Conservation (phyloP, 2,329 filamentous ascomycete genomes). For the Zarea fungicola region DNA sequence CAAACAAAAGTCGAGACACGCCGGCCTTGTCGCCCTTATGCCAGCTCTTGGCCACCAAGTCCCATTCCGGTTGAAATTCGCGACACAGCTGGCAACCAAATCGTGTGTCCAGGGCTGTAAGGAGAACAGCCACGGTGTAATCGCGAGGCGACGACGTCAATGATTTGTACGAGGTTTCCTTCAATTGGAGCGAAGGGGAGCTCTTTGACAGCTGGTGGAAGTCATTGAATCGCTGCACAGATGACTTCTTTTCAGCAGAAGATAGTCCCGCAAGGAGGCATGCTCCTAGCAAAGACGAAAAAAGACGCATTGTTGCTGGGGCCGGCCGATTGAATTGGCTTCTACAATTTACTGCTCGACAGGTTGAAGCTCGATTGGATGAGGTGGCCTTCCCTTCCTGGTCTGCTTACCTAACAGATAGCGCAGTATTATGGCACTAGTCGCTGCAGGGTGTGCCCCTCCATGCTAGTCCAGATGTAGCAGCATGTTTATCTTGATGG, state of each 20-base stretch:
- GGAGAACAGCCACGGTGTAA: constrained; percentile 73
- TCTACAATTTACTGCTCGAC: neutral
- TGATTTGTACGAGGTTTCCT: constrained; percentile 68
- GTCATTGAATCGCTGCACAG: constrained; percentile 61
- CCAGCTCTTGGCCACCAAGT: constrained; percentile 82
- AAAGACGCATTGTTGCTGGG: constrained; percentile 60
- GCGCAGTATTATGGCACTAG: too few species aligned
- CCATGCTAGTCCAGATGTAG: constrained; percentile 1
- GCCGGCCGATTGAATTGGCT: neutral
- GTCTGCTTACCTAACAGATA: constrained; percentile 10
- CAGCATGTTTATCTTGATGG: constrained; percentile 6
- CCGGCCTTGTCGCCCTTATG: constrained; percentile 72
- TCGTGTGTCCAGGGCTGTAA: constrained; percentile 79
- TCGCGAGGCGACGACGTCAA: constrained; percentile 75
- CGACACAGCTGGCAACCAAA: constrained; percentile 83
- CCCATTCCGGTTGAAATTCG: constrained; percentile 93
- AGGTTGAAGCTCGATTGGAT: constrained; percentile 5
- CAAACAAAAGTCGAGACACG: constrained; percentile 70
- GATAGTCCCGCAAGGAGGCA: constrained; percentile 57
- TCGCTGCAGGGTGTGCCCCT: neutral
- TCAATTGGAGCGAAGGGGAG: constrained; percentile 67
- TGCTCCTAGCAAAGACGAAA: constrained; percentile 57
- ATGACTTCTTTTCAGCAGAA: constrained; percentile 59
- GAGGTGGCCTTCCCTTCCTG: constrained; percentile 12
- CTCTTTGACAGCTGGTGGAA: constrained; percentile 64